These are phyloP conservation scores for Termitomyces eurrhizus DNA, from an alignment of 768 basidiomycete species.

Conservation along the genomic window DNA sequence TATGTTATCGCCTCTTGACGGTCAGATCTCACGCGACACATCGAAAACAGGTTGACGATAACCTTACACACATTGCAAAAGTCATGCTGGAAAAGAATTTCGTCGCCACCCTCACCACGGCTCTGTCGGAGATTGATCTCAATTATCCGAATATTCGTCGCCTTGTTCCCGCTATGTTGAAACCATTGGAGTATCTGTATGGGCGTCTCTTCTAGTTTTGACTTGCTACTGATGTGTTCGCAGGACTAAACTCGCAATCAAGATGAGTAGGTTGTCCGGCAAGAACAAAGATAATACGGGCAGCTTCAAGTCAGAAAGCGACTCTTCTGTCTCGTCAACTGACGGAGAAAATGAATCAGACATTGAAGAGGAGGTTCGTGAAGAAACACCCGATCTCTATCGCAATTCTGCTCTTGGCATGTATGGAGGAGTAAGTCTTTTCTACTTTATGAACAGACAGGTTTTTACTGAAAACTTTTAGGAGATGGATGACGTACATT, in stretches of 20 bases:
- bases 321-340: conserved; percentile 46
- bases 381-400: conserved; percentile 91
- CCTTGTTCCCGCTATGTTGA: conserved; percentile 82
- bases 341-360: conserved; percentile 64
- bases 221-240: conserved; percentile 7
- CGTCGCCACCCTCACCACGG: conserved; percentile 81
- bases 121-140: conserved; percentile 89
- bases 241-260: conserved; percentile 96
- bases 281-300: conserved; percentile 58
- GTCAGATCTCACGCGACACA: conserved; percentile 63
- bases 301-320: conserved; percentile 41
- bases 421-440: conserved; percentile 76
- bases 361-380: conserved; percentile 50
- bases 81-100: conserved; percentile 99
- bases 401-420: conserved; percentile 96
- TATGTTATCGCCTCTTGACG: too few relatives aligned
- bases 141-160: conserved; percentile 91
- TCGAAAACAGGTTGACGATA: conserved; percentile 62
- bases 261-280: conserved; percentile 82
- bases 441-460: not conserved
- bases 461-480: conserved; percentile 26
- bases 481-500: conserved; percentile 85
- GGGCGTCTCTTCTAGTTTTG: conserved; percentile 21
- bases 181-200: conserved; percentile 87
- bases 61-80: conserved; percentile 91